phyloP scores from a whole-genome alignment of 2,329 filamentous ascomycete genomes.

The Coniochaeta sp. region DNA sequence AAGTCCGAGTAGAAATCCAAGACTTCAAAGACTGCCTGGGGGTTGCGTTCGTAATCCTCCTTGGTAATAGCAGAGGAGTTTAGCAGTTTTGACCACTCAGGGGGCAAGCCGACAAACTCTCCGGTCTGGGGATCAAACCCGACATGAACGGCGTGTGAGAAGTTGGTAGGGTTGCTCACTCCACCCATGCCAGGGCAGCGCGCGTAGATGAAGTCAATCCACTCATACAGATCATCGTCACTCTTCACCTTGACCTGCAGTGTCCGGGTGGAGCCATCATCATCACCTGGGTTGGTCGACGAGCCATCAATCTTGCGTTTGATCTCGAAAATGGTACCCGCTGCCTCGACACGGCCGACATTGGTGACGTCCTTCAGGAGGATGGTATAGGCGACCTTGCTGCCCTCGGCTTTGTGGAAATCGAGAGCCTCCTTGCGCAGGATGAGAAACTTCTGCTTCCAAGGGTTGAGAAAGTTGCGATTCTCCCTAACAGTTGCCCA shows the following conservation, averaged over 20 bases:
- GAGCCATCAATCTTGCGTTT: slow-evolving; percentile 64
- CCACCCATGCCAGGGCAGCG: slow-evolving; percentile 96
- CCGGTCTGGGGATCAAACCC: slow-evolving; percentile 94
- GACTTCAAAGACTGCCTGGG: slow-evolving; percentile 75
- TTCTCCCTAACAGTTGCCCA: slow-evolving; percentile 88
- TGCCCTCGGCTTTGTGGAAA: slow-evolving; percentile 86
- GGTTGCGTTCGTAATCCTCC: slow-evolving; percentile 97
- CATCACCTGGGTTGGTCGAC: slow-evolving; percentile 65
- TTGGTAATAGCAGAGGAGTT: slow-evolving; percentile 97
- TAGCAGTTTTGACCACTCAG: slow-evolving; percentile 94
- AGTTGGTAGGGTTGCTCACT: slow-evolving; percentile 97
- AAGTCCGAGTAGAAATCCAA: slow-evolving; percentile 82
- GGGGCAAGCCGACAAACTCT: slow-evolving; percentile 87
- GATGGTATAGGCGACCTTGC: slow-evolving; percentile 82
- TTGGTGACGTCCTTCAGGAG: slow-evolving; percentile 81
- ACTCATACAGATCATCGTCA: slow-evolving; percentile 95
- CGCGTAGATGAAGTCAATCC: slow-evolving; percentile 97
- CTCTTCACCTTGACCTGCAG: slow-evolving; percentile 90
- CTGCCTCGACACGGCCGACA: slow-evolving; percentile 84
- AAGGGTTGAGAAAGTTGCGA: slow-evolving; percentile 72
- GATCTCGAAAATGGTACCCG: slow-evolving; percentile 90
- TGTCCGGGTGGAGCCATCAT: slow-evolving; percentile 74
- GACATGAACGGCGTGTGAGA: slow-evolving; percentile 93
- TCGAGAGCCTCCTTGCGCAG: slow-evolving; percentile 89
- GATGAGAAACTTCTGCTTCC: slow-evolving; percentile 89